Evolutionary conservation across 352 stramenopile species (phyloP).

Genomic region (Globisporangium okanoganense): DNA sequence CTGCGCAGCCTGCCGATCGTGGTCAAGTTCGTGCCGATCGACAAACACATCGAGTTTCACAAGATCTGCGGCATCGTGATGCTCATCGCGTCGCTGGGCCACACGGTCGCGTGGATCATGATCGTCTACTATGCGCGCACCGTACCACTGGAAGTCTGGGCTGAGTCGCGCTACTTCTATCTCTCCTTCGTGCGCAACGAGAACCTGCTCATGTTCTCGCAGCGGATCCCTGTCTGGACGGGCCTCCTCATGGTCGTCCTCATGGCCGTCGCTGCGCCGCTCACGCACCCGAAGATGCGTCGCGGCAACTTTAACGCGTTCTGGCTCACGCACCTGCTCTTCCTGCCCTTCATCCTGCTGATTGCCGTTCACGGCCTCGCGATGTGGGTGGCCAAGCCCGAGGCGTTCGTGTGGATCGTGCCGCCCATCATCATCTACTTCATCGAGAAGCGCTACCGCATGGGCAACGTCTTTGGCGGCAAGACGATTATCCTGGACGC

Average conservation of each 20-base stretch:
- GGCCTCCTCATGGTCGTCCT: conserved; percentile 58
- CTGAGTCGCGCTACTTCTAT: conserved; percentile 37
- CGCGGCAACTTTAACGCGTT: conserved; percentile 66
- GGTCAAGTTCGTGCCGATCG: conserved; percentile 49
- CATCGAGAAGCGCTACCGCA: conserved; percentile 56
- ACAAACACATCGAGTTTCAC: conserved; percentile 68
- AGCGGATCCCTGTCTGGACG: conserved; percentile 60
- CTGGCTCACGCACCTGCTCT: conserved; percentile 62
- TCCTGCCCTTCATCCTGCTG: conserved; percentile 64
- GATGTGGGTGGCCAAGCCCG: conserved; percentile 49
- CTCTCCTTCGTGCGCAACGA: conserved; percentile 54
- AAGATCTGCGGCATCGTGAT: conserved; percentile 77
- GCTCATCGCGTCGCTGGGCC: conserved; percentile 48
- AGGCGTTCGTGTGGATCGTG: conserved; percentile 53
- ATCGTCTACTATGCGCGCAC: conserved; percentile 52
- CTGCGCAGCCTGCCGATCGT: conserved; percentile 43
- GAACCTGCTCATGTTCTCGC: conserved; percentile 33
- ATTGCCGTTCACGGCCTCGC: conserved; percentile 61
- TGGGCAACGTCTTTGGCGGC: conserved; percentile 48
- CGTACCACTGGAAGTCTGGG: conserved; percentile 32
- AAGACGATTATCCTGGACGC: conserved; percentile 44
- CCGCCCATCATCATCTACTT: conserved; percentile 56
- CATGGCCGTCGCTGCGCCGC: conserved; percentile 35
- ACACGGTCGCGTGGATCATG: conserved; percentile 48
- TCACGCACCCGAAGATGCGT: conserved; percentile 44